Percentiles rank a stretch among this genome's conserved stretches.
Evolutionary conservation across 495 filamentous ascomycete species (phyloP).

Genomic region (Aspergillus cavernicola): DNA sequence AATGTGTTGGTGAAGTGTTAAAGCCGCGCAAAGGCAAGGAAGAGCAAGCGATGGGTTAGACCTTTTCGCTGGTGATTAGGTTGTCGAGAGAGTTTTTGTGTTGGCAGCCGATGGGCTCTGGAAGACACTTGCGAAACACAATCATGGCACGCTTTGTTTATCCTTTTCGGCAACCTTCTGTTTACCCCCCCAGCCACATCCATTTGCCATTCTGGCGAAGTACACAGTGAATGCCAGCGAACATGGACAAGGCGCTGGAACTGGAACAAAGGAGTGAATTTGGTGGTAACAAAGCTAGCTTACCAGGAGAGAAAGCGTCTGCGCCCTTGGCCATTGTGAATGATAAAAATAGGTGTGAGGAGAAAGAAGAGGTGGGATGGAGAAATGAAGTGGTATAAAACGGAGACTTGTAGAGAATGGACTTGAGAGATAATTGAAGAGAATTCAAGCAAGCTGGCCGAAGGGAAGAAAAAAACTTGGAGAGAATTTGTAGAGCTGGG

Average conservation of each 20-base stretch:
- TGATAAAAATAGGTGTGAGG: slow-evolving; percentile 32
- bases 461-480: slow-evolving; percentile 33
- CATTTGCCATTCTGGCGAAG: neutral
- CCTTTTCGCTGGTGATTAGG: too few relatives aligned
- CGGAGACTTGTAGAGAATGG: slow-evolving; percentile 8
- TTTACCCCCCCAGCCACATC: neutral
- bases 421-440: slow-evolving; percentile 17
- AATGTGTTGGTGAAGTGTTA: neutral
- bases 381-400: slow-evolving; percentile 31
- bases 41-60: too few relatives aligned
- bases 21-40: too few relatives aligned
- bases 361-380: slow-evolving; percentile 24
- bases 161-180: neutral
- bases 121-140: too few relatives aligned
- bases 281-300: slow-evolving; percentile 23
- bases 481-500: slow-evolving; percentile 32
- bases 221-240: neutral
- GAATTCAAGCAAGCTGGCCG: slow-evolving; percentile 14
- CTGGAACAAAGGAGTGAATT: neutral
- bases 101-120: too few relatives aligned
- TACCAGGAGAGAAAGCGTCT: slow-evolving; percentile 44
- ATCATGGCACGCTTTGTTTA: too few relatives aligned
- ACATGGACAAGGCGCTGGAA: neutral
- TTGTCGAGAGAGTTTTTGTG: too few relatives aligned
- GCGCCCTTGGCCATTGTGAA: slow-evolving; percentile 45